Evolutionary conservation across 1,284 basidiomycete genomes (phyloP), one percentile per base, ranked within the genome.

Genomic region (Singerocomus inundabilis): DNA sequence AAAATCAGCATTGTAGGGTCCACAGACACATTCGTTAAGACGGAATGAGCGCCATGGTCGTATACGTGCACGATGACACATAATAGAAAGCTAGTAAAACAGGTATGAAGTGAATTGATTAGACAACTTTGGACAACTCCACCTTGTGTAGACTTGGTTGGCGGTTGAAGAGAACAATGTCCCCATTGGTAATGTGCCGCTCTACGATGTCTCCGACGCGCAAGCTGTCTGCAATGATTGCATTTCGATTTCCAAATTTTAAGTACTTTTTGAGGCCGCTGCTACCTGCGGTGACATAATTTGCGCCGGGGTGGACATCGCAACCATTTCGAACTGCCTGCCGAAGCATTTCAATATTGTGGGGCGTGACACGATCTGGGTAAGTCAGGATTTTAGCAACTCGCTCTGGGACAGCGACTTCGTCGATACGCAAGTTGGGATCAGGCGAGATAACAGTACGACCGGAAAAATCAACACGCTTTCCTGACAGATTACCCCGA

Each of bases 391-490:
- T 85, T 71, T 96, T 95, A 25, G 97, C 93, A 15, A 99, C 92
- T 50, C 94, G 85, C 69, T 98, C 92, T 0, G 97, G 97, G 1
- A 99, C 92, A 16, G 97, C 97, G 15, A 98, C 93, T 72, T 98
- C 94, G 69, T 99, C 96, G 64, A 99, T 98, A 45, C 93, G 88
- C 54, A 99, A 75, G 68, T 99, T 99, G 10, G 97, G 97, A 69
- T 99, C 97, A 0, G 97, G 97, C 3, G 93, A 96, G 64, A 99
- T 99, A 71, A 99, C 97, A 6, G 97, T 99, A 62, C 97, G 88
- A 15, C 88, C 97, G 1, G 95, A 98, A 67, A 99, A 99, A 70
- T 99, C 97, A 60, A 99, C 97, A 71, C 97, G 93, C 71, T 99
- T 99, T 55, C 97, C 97, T 0, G 95, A 98, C 16, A 99, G 78